Evolutionary conservation across 2,329 filamentous ascomycete genomes (phyloP), one percentile per base, ranked within the genome.

Genomic region (Neonectria magnoliae): DNA sequence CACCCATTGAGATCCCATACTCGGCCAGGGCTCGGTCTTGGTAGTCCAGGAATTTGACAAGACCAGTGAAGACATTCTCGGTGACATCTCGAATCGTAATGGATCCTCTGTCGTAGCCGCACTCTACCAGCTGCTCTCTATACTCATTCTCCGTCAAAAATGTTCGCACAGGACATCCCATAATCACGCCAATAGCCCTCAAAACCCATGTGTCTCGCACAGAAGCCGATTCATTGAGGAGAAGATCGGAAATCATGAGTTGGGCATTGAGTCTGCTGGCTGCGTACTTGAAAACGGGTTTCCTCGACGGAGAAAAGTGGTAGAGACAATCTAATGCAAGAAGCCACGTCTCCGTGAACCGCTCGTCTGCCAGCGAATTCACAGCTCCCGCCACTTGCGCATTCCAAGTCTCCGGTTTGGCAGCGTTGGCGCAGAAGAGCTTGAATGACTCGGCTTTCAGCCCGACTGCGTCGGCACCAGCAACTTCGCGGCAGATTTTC

Each of bases 241-340:
- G 69, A 1, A 88, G 77, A 62, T 89, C 87, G 63, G 88, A 88
- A 0, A 83, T 85, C 82, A 87, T 85, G 56, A 86, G 74, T 0
- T 83, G 81, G 1, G 85, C 85, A 4, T 78, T 68, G 1, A 88
- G 77, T 0, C 74, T 74, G 3, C 67, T 71, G 5, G 77, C 74
- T 1, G 83, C 80, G 47, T 83, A 77, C 8, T 75, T 60, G 14
- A 88, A 79, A 2, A 87, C 70, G 0, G 82, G 80, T 58, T 75
- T 78, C 14, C 86, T 77, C 0, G 85, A 87, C 0, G 86, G 87
- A 0, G 77, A 78, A 69, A 88, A 88, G 71, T 88, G 85, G 59
- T 89, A 88, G 5, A 87, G 71, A 2, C 85, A 85, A 70, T 88
- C 87, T 1, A 88, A 78, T 0, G 82, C 86, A 1, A 88, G 77